These are phyloP conservation scores for Ophiostoma sp. DNA, from an alignment of 2,329 filamentous ascomycete species.

Conservation along the genomic window DNA sequence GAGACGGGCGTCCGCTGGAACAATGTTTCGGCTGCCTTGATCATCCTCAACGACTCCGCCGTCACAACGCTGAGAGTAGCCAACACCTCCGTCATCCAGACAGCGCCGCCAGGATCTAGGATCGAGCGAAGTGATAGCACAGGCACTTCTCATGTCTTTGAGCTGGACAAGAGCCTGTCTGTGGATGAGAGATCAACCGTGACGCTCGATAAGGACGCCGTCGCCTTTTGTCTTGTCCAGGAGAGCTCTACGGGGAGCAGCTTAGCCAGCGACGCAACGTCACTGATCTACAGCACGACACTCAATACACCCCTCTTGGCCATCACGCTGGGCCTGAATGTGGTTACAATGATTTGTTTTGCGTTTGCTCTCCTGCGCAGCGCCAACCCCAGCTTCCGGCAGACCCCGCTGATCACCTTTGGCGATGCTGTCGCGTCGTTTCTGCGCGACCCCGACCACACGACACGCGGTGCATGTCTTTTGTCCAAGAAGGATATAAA, in stretches of 20 bases:
- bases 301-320: constrained; percentile 43
- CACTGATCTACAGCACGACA: constrained; percentile 31
- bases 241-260: not conserved
- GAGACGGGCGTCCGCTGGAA: not conserved
- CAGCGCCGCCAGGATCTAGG: not conserved
- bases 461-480: constrained; percentile 40
- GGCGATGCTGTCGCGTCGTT: constrained; percentile 50
- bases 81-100: constrained; percentile 2
- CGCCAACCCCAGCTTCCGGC: constrained; percentile 31
- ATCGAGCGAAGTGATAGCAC: not conserved
- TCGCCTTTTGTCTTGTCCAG: not conserved
- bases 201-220: not conserved
- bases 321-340: constrained; percentile 40
- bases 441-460: constrained; percentile 41
- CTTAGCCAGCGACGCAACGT: not conserved
- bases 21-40: constrained; percentile 12
- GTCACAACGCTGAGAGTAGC: constrained; percentile 11
- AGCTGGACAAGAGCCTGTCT: not conserved
- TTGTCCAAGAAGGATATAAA: constrained; percentile 44
- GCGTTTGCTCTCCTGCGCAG: constrained; percentile 28
- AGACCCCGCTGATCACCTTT: constrained; percentile 44
- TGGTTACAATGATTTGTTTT: constrained; percentile 33
- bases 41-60: constrained; percentile 17
- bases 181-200: not conserved
- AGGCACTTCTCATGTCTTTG: not conserved